phyloP scores from a whole-genome alignment of 257 asterid genomes.

The Plectranthus barbatus region DNA sequence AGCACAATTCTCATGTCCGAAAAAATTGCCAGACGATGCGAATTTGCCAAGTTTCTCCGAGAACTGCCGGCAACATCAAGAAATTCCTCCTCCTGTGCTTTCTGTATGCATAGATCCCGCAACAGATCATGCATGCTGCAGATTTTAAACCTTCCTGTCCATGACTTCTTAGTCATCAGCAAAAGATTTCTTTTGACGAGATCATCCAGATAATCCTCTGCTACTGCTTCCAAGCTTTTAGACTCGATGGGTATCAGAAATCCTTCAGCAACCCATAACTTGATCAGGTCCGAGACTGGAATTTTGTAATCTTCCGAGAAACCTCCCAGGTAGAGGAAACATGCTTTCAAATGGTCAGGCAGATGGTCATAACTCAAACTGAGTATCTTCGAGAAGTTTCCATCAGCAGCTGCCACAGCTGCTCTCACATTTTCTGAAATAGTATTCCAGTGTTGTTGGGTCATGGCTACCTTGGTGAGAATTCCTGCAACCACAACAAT shows the following conservation, averaged over 20 bases:
- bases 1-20: neutral
- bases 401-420: conserved; percentile 8
- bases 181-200: conserved; percentile 18
- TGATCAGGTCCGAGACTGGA: conserved; percentile 8
- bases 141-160: neutral
- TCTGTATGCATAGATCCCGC: conserved; percentile 8
- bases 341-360: conserved; percentile 15
- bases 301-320: conserved; percentile 15
- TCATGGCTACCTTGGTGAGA: neutral
- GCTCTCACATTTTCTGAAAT: conserved; percentile 12
- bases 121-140: conserved; percentile 19
- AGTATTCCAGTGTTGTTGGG: neutral
- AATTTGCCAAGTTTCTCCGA: neutral
- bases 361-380: conserved; percentile 18
- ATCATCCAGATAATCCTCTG: conserved; percentile 18
- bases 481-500: conserved; percentile 18
- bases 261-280: conserved; percentile 21
- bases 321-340: conserved; percentile 16
- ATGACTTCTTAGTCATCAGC: conserved; percentile 3
- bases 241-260: conserved; percentile 3
- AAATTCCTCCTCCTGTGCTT: neutral
- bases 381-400: conserved; percentile 1
- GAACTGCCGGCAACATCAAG: neutral
- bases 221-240: conserved; percentile 12
- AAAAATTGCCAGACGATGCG: neutral